phyloP scores from a whole-genome alignment of 768 basidiomycete species.

The Tylopilus plumbeoviolaceoides region DNA sequence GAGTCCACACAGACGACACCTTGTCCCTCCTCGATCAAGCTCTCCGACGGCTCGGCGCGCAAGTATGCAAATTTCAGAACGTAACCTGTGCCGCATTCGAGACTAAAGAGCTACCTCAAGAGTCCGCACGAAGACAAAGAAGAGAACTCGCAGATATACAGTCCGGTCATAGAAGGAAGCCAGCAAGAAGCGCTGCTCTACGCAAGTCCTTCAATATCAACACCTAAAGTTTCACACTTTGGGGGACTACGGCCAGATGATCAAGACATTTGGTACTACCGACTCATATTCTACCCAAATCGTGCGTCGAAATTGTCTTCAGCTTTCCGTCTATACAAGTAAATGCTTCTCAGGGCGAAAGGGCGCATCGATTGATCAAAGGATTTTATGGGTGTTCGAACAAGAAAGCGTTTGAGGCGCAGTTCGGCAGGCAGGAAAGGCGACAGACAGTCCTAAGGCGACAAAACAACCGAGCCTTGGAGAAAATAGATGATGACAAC shows the following conservation, averaged over 20 bases:
- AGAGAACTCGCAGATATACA: not conserved
- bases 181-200: too few species aligned
- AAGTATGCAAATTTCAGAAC: not conserved
- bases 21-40: not conserved
- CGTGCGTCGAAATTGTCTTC: too few species aligned
- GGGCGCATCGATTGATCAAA: conserved; percentile 19
- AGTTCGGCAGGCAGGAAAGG: conserved; percentile 12
- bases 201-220: conserved; percentile 16
- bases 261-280: too few species aligned
- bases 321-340: too few species aligned
- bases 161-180: not conserved
- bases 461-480: too few species aligned
- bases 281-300: too few species aligned
- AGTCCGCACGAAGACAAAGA: not conserved
- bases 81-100: not conserved
- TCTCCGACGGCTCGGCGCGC: not conserved
- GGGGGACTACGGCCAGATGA: conserved; percentile 13
- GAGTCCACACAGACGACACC: not conserved
- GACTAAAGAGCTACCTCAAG: not conserved
- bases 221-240: conserved; percentile 30
- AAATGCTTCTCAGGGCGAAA: not conserved
- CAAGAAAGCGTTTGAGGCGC: conserved; percentile 6
- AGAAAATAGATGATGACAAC: too few species aligned
- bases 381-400: conserved; percentile 21
- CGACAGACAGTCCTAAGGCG: not conserved